Evolutionary conservation across 2,329 filamentous ascomycete genomes (phyloP).

Genomic region (Diaporthe sp.): DNA sequence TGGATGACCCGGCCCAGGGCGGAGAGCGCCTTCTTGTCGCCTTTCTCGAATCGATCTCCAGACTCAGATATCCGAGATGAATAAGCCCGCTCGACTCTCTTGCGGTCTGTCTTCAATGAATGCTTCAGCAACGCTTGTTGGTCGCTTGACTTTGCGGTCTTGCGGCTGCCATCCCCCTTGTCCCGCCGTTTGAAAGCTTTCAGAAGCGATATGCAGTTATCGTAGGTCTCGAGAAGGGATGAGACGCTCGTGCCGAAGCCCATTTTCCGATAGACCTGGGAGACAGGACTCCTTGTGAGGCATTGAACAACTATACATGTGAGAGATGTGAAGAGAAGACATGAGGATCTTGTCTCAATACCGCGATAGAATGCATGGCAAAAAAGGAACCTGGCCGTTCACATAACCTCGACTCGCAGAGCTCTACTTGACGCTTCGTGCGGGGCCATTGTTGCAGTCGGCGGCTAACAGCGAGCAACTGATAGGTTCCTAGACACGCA

Average conservation of each 20-base stretch:
- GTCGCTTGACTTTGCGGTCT: slow-evolving; percentile 43
- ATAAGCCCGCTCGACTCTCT: slow-evolving; percentile 59
- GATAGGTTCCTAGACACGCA: slow-evolving; percentile 38
- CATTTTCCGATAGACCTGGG: slow-evolving; percentile 44
- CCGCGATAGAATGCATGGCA: neutral
- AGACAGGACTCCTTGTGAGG: slow-evolving; percentile 17
- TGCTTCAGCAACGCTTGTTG: slow-evolving; percentile 51
- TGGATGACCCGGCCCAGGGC: slow-evolving; percentile 58
- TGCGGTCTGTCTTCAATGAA: slow-evolving; percentile 56
- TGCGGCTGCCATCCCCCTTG: slow-evolving; percentile 38
- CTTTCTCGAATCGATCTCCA: slow-evolving; percentile 59
- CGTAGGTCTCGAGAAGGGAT: slow-evolving; percentile 63
- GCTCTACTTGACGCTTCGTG: slow-evolving; percentile 33
- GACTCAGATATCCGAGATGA: slow-evolving; percentile 55
- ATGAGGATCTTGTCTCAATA: neutral
- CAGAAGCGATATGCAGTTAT: slow-evolving; percentile 59
- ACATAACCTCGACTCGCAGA: slow-evolving; percentile 8
- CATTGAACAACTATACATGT: neutral
- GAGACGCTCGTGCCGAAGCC: slow-evolving; percentile 60
- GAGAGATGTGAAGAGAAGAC: neutral
- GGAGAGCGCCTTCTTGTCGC: slow-evolving; percentile 62
- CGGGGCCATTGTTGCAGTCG: slow-evolving; percentile 38
- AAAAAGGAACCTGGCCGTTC: neutral
- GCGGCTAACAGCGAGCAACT: slow-evolving; percentile 35
- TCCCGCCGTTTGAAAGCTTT: slow-evolving; percentile 50